Evolutionary conservation across 1,284 basidiomycete genomes (phyloP), one percentile per base, ranked within the genome.

Genomic region (Cryptococcus hybrid): DNA sequence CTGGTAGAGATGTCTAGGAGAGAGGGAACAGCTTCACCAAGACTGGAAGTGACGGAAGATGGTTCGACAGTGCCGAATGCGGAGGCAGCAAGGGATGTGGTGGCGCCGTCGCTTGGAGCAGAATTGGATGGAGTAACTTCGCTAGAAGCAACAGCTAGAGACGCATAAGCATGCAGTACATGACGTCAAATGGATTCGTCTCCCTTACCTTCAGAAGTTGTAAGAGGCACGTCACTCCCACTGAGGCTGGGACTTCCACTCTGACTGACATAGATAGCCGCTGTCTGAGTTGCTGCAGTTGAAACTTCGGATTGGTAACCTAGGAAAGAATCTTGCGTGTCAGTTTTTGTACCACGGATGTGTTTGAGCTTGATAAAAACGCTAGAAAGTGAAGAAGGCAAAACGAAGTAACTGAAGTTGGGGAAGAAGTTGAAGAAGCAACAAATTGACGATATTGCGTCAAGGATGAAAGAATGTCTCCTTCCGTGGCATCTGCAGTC

Each of bases 261-360:
- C 43, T 9, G 43, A 18, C 43, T 44, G n/a, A 44, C 43, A 7
- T 44, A 48, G 47, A 40, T 44, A 37, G 51, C 6, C 15, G 54
- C 36, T 18, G 42, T 30, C 8, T 4, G 15, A 42, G 55, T 3
- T 34, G 55, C 3, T 13, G 50, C 35, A 7, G 45, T 30, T 18
- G 24, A 48, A 39, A 52, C n/a, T 8, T 46, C 40, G 9, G 50
- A n/a, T 13, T 48, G 46, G 34, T 51, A 56, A 18, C 54, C 54
- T 56, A 39, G 5, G 36, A 40, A 44, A 37, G 54, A 42, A 49
- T 34, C 13, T 52, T 38, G 36, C 15, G 42, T 51, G 46, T 54
- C 40, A 54, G 51, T 47, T 44, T 43, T 47, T 55, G 18, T 12
- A 47, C 36, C 49, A 49, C 34, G 12, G 46, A 12, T 12, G 34